These are phyloP conservation scores for Aspergillus quadricinctus DNA, from an alignment of 2,329 filamentous ascomycete genomes.

Conservation along the genomic window DNA sequence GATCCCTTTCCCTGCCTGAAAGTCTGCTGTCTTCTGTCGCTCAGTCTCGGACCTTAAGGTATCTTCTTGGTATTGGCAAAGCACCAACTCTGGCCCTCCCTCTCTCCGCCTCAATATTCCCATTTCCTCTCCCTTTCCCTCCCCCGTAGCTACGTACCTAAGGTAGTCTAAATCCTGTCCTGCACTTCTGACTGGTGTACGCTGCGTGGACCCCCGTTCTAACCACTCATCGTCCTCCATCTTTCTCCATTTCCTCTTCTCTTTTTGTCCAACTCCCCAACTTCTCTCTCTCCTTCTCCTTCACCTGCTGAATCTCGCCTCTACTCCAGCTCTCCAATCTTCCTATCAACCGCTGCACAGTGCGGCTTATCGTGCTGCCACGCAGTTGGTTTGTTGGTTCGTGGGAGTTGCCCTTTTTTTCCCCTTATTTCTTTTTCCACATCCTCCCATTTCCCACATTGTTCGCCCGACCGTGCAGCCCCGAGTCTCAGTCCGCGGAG, in stretches of 20 bases:
- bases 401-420: constrained; percentile 11
- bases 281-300: constrained; percentile 12
- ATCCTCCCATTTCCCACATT: constrained; percentile 6
- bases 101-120: constrained; percentile 12
- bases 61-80: neutral
- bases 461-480: constrained; percentile 3
- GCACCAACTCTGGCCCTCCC: constrained; percentile 2
- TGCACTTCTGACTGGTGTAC: constrained; percentile 7
- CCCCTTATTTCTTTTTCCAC: constrained; percentile 7
- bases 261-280: constrained; percentile 19
- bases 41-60: neutral
- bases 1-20: neutral
- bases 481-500: constrained; percentile 5
- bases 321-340: constrained; percentile 12
- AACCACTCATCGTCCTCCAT: constrained; percentile 12
- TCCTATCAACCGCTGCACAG: constrained; percentile 24
- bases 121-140: constrained; percentile 10
- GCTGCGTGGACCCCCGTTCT: constrained; percentile 9
- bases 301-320: constrained; percentile 9
- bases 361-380: constrained; percentile 27
- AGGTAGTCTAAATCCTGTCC: neutral
- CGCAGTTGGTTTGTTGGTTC: constrained; percentile 23
- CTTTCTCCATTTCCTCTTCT: constrained; percentile 12
- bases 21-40: neutral
- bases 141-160: constrained; percentile 8